These are phyloP conservation scores for Corymbia citriodora DNA, from an alignment of 441 rosid species.

Conservation along the genomic window DNA sequence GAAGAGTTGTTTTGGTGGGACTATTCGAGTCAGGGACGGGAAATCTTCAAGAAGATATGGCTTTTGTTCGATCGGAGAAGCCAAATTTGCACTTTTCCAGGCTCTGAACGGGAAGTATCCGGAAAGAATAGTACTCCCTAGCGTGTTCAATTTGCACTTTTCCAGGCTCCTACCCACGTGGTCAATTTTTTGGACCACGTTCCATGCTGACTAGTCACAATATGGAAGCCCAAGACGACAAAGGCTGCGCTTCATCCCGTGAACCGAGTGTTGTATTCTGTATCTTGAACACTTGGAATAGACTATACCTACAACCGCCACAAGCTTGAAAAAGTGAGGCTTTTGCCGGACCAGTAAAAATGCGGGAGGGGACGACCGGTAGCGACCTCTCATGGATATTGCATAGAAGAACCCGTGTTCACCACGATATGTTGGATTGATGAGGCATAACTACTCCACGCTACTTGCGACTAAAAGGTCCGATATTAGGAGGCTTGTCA, in stretches of 20 bases:
- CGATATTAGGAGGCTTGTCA: not conserved
- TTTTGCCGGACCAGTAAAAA: not conserved
- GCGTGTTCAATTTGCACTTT: not conserved
- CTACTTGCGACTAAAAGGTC: not conserved
- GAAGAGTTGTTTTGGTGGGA: not conserved
- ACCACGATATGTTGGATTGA: not conserved
- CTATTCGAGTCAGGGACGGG: not conserved
- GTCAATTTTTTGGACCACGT: not conserved
- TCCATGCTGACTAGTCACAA: not conserved
- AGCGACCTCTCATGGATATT: not conserved
- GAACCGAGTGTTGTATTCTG: not conserved
- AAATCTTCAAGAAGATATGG: not conserved
- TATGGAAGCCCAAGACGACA: not conserved
- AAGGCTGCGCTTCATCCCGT: not conserved
- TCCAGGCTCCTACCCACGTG: not conserved
- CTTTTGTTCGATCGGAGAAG: not conserved
- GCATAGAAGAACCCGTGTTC: not conserved
- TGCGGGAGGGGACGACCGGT: not conserved
- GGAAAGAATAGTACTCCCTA: not conserved
- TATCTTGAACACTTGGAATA: not conserved
- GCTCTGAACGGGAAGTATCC: not conserved
- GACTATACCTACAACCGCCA: not conserved
- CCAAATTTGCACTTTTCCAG: not conserved
- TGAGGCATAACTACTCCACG: not conserved
- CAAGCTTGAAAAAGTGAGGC: not conserved